These are phyloP conservation scores for Globisporangium emineosum DNA, from an alignment of 352 stramenopile genomes.

Conservation along the genomic window DNA sequence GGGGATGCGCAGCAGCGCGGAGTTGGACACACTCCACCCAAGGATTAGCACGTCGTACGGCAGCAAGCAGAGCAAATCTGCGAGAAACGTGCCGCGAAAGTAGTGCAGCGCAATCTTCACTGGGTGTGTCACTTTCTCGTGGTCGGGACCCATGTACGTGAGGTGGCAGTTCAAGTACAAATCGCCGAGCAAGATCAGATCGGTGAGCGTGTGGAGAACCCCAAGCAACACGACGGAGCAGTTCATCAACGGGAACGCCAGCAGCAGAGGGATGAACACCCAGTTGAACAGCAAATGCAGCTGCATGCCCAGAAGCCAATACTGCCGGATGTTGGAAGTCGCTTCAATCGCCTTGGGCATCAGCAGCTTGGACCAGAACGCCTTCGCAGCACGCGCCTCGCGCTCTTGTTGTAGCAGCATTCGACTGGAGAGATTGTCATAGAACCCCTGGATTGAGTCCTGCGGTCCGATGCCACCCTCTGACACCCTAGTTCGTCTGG, in stretches of 20 bases:
- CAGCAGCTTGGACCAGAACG: conserved; percentile 18
- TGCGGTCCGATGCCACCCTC: background rate
- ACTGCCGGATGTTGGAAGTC: background rate
- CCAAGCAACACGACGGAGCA: conserved; percentile 16
- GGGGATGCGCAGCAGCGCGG: conserved; percentile 2
- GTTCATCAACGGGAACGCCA: conserved; percentile 37
- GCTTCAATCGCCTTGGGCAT: conserved; percentile 12
- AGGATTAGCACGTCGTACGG: conserved; percentile 35
- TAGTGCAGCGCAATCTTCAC: conserved; percentile 30
- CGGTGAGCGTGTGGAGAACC: conserved; percentile 22
- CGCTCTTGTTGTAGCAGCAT: conserved; percentile 19
- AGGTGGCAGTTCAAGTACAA: conserved; percentile 56
- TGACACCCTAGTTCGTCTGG: background rate
- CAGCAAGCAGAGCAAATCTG: conserved; percentile 40
- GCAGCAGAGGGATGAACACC: conserved; percentile 33
- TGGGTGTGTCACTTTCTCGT: conserved; percentile 28
- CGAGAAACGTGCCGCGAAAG: conserved; percentile 20
- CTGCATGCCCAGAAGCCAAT: conserved; percentile 44
- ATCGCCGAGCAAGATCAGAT: conserved; percentile 37
- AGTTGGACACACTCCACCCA: background rate
- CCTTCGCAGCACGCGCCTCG: conserved; percentile 5
- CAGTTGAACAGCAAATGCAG: conserved; percentile 39
- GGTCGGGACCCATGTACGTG: conserved; percentile 18
- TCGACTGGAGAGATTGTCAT: conserved; percentile 28
- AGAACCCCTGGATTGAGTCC: conserved; percentile 15